Base-by-base conservation (phyloP, 2,329 filamentous ascomycete species). In the Epichloe amarillans region DNA sequence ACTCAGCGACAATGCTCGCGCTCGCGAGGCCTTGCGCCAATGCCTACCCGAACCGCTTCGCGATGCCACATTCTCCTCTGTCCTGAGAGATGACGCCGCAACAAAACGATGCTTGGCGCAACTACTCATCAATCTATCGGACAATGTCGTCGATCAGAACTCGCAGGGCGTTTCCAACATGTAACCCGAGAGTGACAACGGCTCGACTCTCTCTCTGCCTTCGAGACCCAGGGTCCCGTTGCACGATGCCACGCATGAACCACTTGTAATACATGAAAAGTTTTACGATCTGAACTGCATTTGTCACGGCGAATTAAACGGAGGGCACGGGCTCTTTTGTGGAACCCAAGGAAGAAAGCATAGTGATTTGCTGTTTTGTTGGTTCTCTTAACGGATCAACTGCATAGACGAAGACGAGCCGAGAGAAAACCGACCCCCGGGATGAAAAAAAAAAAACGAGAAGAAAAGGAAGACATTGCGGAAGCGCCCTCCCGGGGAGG, bases 61-160 rank as follows among this genome's bases (percentile, higher is more conserved):
- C 46, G 93, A 98, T 66, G 90, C 91, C 7, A 98, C 93, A 2
- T 98, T 98, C 67, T 95, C 89, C 8, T 91, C 90, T 0, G 93
- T 98, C 43, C 82, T 98, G 36, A 86, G 93, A 52, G 93, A 98
- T 62, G 93, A 98, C 64, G 93, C 93, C 14, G 93, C 93, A 1
- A 98, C 93, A 0, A 98, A 98, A 74, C 84, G 93, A 53, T 98
- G 93, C 67, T 83, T 98, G 36, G 88, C 90, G n/a, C 93, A 97
- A 69, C 82, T 98, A 8, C 77, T 97, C 53, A 94, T 97, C 71
- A 97, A 97, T 64, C 80, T 98, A 50, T 94, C 88, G 10, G 93
- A 97, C 68, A 91, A 87, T 58, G 84, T 90, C 53, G 83, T 75
- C 49, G 77, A 80, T 46, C 63, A 64, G 46, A 62, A 59, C 53